Percentiles rank a stretch among this genome's conserved stretches.
Evolutionary conservation across 257 asterid species (phyloP).

Genomic region (Echites panduratus): DNA sequence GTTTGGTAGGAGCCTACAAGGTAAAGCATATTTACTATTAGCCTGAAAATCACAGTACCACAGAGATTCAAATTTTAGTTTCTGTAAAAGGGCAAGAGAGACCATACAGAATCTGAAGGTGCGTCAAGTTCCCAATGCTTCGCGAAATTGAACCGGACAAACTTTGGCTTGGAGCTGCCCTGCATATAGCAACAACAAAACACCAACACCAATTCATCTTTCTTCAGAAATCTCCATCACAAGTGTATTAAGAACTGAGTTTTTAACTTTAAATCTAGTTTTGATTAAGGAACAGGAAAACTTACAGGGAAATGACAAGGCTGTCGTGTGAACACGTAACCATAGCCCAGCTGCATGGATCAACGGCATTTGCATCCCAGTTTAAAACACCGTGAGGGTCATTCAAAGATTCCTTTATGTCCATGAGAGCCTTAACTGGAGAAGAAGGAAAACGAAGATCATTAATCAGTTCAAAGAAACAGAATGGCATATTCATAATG

Average conservation of each 20-base stretch:
- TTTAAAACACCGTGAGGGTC: constrained; percentile 71
- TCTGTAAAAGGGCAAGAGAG: neutral
- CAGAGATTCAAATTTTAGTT: neutral
- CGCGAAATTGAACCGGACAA: constrained; percentile 73
- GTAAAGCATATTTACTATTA: neutral
- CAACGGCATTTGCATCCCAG: constrained; percentile 80
- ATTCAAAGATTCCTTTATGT: constrained; percentile 48
- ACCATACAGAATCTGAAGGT: constrained; percentile 75
- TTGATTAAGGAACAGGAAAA: neutral
- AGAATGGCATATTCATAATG: neutral
- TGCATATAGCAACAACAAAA: constrained; percentile 29
- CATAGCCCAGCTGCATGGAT: constrained; percentile 94
- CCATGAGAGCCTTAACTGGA: constrained; percentile 66
- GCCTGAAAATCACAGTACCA: neutral
- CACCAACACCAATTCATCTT: neutral
- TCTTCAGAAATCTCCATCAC: constrained; percentile 10
- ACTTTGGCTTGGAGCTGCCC: constrained; percentile 77
- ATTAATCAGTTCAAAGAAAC: neutral
- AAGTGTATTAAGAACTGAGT: neutral
- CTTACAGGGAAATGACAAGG: constrained; percentile 66
- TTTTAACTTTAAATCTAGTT: neutral
- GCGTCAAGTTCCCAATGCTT: constrained; percentile 70
- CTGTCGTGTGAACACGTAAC: constrained; percentile 59
- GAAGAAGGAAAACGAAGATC: neutral
- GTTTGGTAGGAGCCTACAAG: constrained; percentile 65